Evolutionary conservation across 257 asterid genomes (phyloP).

Genomic region (Salvia miltiorrhiza): DNA sequence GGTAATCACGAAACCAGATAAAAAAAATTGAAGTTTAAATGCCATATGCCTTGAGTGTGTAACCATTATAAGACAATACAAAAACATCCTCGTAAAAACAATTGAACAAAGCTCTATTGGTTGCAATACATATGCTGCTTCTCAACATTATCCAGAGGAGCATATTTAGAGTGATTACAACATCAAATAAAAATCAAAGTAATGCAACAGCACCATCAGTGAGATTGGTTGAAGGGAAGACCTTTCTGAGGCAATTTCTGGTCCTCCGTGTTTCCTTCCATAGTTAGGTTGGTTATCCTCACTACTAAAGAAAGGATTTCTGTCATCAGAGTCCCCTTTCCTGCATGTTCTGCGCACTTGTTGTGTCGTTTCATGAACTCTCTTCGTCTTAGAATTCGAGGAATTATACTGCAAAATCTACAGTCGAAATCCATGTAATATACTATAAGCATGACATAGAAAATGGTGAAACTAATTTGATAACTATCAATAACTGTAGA

Average conservation of each 20-base stretch:
- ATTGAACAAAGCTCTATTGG: background rate
- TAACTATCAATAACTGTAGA: constrained; percentile 17
- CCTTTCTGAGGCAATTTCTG: constrained; percentile 34
- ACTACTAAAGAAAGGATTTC: constrained; percentile 27
- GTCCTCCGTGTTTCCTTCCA: constrained; percentile 26
- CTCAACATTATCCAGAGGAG: background rate
- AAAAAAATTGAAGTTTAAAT: background rate
- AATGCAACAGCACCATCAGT: background rate
- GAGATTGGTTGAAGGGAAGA: constrained; percentile 17
- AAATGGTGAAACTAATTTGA: background rate
- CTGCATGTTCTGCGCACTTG: constrained; percentile 17
- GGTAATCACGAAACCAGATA: constrained; percentile 10
- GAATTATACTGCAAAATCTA: constrained; percentile 33
- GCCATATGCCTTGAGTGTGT: background rate
- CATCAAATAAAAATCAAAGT: background rate
- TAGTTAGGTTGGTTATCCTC: constrained; percentile 30
- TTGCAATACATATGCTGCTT: background rate
- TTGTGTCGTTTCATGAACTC: constrained; percentile 14
- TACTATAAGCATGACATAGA: constrained; percentile 15
- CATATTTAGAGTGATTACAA: background rate
- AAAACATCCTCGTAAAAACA: background rate
- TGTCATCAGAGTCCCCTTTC: constrained; percentile 23
- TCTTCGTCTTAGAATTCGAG: constrained; percentile 23
- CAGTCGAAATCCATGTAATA: constrained; percentile 25
- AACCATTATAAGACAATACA: background rate